Conservation (phyloP, 2,329 filamentous ascomycete genomes). For the Pestalotiopsis fici region DNA sequence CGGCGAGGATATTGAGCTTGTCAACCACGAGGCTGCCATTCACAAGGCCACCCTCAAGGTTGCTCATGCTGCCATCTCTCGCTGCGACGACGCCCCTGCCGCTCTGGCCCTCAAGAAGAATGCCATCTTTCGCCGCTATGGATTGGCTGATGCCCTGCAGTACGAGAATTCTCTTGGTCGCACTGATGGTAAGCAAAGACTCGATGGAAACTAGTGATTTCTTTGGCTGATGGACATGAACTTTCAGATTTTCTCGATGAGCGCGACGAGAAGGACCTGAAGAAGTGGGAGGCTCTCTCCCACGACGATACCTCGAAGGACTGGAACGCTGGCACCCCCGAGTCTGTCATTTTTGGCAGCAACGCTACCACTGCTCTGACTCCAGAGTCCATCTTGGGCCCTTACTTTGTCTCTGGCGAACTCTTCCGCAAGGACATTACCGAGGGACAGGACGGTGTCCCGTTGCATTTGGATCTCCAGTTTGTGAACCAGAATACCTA, state of each 20-base stretch:
- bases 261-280: background rate
- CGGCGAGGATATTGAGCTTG: background rate
- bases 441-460: conserved; percentile 48
- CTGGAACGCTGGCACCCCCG: conserved; percentile 33
- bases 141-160: background rate
- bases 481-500: conserved; percentile 56
- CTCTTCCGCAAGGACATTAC: conserved; percentile 48
- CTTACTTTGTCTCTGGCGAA: conserved; percentile 56
- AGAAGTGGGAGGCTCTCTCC: background rate
- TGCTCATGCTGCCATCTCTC: background rate
- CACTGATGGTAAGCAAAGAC: background rate
- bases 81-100: background rate
- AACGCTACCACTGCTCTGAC: conserved; percentile 50
- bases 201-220: background rate
- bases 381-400: conserved; percentile 53
- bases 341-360: conserved; percentile 38
- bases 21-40: background rate
- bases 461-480: conserved; percentile 51
- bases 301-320: background rate
- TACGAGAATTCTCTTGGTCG: background rate
- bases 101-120: background rate
- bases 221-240: background rate
- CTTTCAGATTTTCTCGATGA: background rate
- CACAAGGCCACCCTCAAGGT: background rate
- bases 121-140: background rate